Base-by-base conservation (phyloP, 164 flowering plant genomes). In the Stephania cephalantha region DNA sequence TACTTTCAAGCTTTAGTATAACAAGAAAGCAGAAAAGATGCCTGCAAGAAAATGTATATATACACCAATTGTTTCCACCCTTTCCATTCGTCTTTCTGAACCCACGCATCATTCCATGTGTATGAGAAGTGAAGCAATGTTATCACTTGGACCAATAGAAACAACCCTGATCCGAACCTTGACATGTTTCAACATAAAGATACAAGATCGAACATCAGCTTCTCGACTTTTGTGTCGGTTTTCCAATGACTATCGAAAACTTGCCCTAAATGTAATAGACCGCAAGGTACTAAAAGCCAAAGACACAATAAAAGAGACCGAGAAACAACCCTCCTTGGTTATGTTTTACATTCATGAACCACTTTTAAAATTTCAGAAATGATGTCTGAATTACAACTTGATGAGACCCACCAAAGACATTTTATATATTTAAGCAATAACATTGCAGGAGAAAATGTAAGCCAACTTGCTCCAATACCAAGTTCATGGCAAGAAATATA, bases 21-120 rank as follows among this genome's bases (percentile, higher is more conserved):
- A 35, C 42, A 35, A 35, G 42, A 35, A 35, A 35, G 42, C 42
- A 35, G 42, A 35, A 35, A 35, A 35, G 42, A 35, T 30, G 31
- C 42, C 46, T n/a, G 9, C 1, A 58, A 55, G 66, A 15, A 72
- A 29, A 70, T 68, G 18, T 35, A 35, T 4, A 9, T 75, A 13
- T 7, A 70, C 42, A 35, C 31, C 53, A 73, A 42, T 48, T 81
- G 25, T 73, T 66, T 85, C 70, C 25, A 95, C 99, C 98, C 93
- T 78, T 95, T 95, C 74, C 87, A 95, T 80, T 93, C 98, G 75
- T 91, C 99, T 83, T 89, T 93, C 75, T 83, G 96, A 76, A 90
- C 96, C 99, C 99, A 95, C 20, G 96, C 87, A 85, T 93, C 98
- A 82, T 93, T 93, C 98, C 99, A 95, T 8, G 94, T 45, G 76